Evolutionary conservation across 768 basidiomycete genomes (phyloP).

Genomic region (Boletus patriciae): DNA sequence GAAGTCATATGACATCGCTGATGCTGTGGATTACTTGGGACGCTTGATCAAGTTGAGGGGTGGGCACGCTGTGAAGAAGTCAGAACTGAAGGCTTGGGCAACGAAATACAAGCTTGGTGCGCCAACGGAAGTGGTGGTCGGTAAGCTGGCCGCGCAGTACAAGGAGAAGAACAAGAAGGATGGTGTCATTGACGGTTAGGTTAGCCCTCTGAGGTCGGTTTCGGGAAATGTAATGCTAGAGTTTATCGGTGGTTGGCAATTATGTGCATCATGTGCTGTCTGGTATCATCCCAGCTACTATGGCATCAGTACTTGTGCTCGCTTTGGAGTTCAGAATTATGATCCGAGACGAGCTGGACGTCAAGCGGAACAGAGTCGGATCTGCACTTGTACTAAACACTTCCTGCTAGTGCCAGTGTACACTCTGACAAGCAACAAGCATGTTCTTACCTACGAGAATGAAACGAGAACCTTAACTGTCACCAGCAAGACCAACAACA

Average conservation of each 20-base stretch:
- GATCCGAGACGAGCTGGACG: not conserved
- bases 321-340: not conserved
- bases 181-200: not conserved
- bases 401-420: too few species aligned
- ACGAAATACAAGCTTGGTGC: not conserved
- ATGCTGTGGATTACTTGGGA: conserved; percentile 9
- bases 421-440: too few species aligned
- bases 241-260: not conserved
- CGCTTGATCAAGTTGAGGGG: not conserved
- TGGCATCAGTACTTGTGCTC: not conserved
- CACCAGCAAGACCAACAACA: too few species aligned
- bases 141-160: not conserved
- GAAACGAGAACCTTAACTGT: too few species aligned
- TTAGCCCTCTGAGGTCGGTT: not conserved
- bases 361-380: not conserved
- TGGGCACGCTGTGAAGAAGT: conserved; percentile 4
- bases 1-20: conserved; percentile 6
- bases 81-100: conserved; percentile 5
- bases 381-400: not conserved
- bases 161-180: not conserved
- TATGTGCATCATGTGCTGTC: too few species aligned
- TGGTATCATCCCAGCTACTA: not conserved
- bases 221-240: not conserved
- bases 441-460: too few species aligned
- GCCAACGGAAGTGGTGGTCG: not conserved